These are phyloP conservation scores for Solanum boliviense DNA, from an alignment of 257 asterid species.

Conservation along the genomic window DNA sequence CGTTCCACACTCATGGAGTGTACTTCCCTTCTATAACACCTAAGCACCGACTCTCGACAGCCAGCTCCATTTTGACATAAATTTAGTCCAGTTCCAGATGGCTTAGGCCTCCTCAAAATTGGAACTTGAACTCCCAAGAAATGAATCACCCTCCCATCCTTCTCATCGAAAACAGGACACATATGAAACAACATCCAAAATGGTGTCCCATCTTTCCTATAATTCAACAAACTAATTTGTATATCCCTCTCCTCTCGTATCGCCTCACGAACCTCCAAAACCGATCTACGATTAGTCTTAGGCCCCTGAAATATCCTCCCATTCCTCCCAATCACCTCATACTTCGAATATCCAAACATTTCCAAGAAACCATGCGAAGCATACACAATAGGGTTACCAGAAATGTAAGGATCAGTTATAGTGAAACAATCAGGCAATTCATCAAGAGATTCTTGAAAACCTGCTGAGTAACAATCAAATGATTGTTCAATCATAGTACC, in stretches of 20 bases:
- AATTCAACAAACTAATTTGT: constrained; percentile 61
- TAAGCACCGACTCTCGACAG: constrained; percentile 24
- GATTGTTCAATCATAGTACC: constrained; percentile 45
- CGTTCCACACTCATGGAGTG: constrained; percentile 27
- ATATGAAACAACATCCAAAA: constrained; percentile 85
- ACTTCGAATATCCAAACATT: constrained; percentile 63
- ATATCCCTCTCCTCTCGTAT: constrained; percentile 60
- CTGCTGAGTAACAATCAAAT: constrained; percentile 50
- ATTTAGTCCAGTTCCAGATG: constrained; percentile 16
- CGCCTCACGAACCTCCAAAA: constrained; percentile 84
- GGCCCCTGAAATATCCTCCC: constrained; percentile 93
- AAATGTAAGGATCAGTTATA: constrained; percentile 80
- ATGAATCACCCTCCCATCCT: constrained; percentile 59
- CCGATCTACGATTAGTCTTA: constrained; percentile 61
- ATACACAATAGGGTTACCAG: constrained; percentile 90
- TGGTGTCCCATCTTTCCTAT: constrained; percentile 86
- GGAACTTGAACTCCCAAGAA: constrained; percentile 58
- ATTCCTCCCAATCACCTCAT: constrained; percentile 83
- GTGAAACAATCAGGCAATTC: constrained; percentile 65
- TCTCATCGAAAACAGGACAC: constrained; percentile 69
- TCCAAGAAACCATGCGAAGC: constrained; percentile 76
- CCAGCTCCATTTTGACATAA: constrained; percentile 31
- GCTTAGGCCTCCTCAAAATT: constrained; percentile 28
- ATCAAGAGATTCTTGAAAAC: constrained; percentile 63
- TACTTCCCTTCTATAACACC: constrained; percentile 81